Evolutionary conservation across 495 filamentous ascomycete species (phyloP), one percentile per base, ranked within the genome.

Genomic region (Podospora appendiculata): DNA sequence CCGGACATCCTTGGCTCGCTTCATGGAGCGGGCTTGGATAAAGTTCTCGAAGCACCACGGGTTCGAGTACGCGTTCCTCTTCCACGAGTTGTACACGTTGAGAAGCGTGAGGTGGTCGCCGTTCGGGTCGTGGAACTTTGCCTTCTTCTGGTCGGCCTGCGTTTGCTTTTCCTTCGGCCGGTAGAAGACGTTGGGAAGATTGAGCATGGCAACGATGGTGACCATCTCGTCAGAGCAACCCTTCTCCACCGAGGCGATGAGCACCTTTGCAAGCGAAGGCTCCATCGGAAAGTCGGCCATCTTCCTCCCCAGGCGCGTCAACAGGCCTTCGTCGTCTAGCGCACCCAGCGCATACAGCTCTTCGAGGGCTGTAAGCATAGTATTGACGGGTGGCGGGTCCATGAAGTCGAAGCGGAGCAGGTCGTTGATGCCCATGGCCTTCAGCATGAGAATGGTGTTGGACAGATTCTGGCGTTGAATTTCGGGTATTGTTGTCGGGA

Each of bases 371-470:
- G 89, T 94, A 50, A 98, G 80, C 90, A 96, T 97, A 33, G 93
- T 96, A 58, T 96, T 96, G 7, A 90, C 92, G 1, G 94, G 93
- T 1, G 93, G 93, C 2, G 92, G 64, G 53, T 97, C 94, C 91
- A 99, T 96, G 60, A 97, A 99, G 65, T 96, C 92, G 60, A 99
- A 99, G 55, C 95, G 89, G 10, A 99, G 80, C 4, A 99, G 75
- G 60, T 99, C 93, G 59, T 97, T 96, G 64, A 99, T 97, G 4
- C 93, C 93, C 92, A 97, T 97, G 1, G 93, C 93, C 67, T 99
- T 99, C 33, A 99, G 78, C 90, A 97, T 95, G 32, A 99, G 82
- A 68, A 99, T 97, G 3, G 93, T 96, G 51, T 85, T 80, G 0
- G 88, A 86, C n/a, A 99, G 69, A 59, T 97, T 97, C 64, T 96